Evolutionary conservation across 306 rosid species (phyloP), one percentile per base, ranked within the genome.

Genomic region (Hylodesmum podocarpum): DNA sequence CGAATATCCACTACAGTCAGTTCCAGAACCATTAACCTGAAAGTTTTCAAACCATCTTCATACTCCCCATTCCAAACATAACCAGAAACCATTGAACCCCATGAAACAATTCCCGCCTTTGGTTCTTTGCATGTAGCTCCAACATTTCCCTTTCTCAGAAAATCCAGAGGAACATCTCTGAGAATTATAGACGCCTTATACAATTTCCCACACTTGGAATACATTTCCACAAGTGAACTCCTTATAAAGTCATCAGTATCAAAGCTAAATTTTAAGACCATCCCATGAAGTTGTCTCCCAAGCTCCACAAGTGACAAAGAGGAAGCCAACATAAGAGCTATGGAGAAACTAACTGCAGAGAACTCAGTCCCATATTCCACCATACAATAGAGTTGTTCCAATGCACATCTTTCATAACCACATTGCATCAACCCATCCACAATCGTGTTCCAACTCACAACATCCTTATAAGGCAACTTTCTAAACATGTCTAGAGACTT

Each of bases 251-350:
- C 89, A 63, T 94, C 88, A 31, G 18, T 70, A 39, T 67, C 51
- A 16, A 86, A 66, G 28, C 93, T 89, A 64, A 49, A 16, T 83
- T 77, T 87, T 18, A 92, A 21, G 54, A 89, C 81, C 61, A 27
- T 75, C 71, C 91, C 90, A 55, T 94, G 98, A 73, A 94, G 85
- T 74, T 92, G 97, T 78, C 89, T 89, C 66, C 97, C 98, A 13
- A 94, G 82, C 76, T 87, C 90, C 41, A 77, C 4, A 68, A 77
- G 65, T 64, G 70, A 54, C 53, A 94, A 86, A 66, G 92, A 85
- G 62, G 98, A 87, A 65, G 89, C 91, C 85, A 94, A 87, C 80
- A 83, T 84, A 77, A 94, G 83, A 80, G 91, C 94, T 66, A 82
- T 82, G 55, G 98, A 88, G 83, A 89, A 85, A 16, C 90, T 83